Evolutionary conservation across 768 basidiomycete genomes (phyloP).

Genomic region (Kwoniella heveanensis): DNA sequence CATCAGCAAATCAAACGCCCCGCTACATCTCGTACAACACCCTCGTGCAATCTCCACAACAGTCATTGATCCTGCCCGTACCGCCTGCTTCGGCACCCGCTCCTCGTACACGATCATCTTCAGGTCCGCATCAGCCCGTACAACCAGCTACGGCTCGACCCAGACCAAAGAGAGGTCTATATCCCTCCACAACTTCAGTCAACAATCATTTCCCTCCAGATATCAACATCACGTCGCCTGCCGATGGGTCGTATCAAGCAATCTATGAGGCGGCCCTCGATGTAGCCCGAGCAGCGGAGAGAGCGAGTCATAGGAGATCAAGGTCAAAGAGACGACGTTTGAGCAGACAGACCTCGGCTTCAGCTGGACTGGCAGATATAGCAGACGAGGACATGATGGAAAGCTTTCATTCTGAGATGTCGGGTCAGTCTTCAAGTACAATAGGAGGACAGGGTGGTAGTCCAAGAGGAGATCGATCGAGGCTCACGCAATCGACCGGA

Average conservation of each 20-base stretch:
- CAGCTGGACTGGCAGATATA: conserved; percentile 52
- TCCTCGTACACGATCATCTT: conserved; percentile 12
- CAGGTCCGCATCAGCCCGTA: conserved; percentile 1
- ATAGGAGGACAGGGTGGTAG: conserved; percentile 21
- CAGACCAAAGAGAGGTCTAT: neutral
- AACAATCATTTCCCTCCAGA: conserved; percentile 17
- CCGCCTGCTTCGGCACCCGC: conserved; percentile 23
- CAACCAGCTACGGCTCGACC: conserved; percentile 14
- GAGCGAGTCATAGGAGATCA: conserved; percentile 32
- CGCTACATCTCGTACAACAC: conserved; percentile 26
- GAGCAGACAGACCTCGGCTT: conserved; percentile 20
- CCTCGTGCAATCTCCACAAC: conserved; percentile 27
- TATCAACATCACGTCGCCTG: conserved; percentile 17
- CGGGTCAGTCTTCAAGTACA: conserved; percentile 33
- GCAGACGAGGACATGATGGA: conserved; percentile 66
- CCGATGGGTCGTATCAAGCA: conserved; percentile 35
- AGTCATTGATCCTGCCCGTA: conserved; percentile 34
- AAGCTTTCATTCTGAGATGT: conserved; percentile 73
- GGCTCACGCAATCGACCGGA: conserved; percentile 24
- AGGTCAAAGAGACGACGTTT: conserved; percentile 23
- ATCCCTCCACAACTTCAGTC: neutral
- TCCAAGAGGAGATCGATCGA: conserved; percentile 5
- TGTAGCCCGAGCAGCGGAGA: conserved; percentile 51
- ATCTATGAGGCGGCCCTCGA: conserved; percentile 54
- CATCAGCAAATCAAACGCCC: conserved; percentile 8